Percentiles rank a stretch among this genome's conserved stretches.
Evolutionary conservation across 2,329 filamentous ascomycete genomes (phyloP).

Genomic region (Trichoderma simmonsii): DNA sequence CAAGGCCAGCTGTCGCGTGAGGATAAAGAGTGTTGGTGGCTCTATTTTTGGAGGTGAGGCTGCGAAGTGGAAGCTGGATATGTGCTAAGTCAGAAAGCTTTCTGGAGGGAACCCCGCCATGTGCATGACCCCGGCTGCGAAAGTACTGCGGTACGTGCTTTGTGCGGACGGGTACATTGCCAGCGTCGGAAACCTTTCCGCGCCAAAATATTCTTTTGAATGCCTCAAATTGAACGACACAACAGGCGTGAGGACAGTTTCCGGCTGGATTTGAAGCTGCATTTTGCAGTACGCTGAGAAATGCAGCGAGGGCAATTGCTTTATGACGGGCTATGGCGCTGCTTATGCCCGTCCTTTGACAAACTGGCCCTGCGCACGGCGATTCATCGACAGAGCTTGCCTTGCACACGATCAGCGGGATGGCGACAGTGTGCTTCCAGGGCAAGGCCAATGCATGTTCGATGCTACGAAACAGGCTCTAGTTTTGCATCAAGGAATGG

Average conservation of each 20-base stretch:
- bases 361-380: conserved; percentile 34
- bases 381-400: conserved; percentile 24
- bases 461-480: conserved; percentile 23
- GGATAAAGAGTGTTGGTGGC: neutral
- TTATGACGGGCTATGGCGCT: conserved; percentile 61
- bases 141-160: neutral
- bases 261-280: neutral
- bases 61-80: neutral
- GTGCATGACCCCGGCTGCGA: conserved; percentile 29
- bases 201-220: neutral
- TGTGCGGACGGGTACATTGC: neutral
- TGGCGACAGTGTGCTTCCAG: conserved; percentile 18
- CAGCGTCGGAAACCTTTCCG: conserved; percentile 13
- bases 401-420: conserved; percentile 5
- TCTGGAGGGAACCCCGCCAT: conserved; percentile 25
- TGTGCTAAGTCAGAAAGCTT: neutral
- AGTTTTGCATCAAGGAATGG: neutral
- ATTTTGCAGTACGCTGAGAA: neutral
- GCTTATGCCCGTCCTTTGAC: conserved; percentile 57
- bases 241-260: neutral
- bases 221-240: neutral
- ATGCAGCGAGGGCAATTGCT: conserved; percentile 36
- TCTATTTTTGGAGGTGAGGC: neutral
- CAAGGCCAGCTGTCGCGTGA: neutral
- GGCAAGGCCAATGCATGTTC: conserved; percentile 19